Conservation (phyloP, 441 rosid genomes). For the Gossypium davidsonii region DNA sequence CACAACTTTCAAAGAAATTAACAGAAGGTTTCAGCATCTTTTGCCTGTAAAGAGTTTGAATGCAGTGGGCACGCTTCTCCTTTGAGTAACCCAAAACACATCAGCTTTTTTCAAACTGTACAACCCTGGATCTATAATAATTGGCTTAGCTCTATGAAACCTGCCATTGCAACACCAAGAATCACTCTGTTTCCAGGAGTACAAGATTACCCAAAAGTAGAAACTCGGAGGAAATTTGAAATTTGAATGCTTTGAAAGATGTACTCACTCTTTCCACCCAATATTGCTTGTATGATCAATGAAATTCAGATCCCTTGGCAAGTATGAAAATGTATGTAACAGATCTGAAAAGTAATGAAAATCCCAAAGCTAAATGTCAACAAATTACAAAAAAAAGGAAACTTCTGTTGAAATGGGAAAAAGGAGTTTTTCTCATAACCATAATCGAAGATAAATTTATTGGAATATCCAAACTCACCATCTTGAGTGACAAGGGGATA, state of each 20-base stretch:
- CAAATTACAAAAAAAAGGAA: background rate
- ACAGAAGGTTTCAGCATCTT: background rate
- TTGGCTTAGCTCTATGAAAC: conserved; percentile 84
- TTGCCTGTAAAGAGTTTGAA: conserved; percentile 86
- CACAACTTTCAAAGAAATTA: background rate
- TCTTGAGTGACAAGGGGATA: conserved; percentile 91
- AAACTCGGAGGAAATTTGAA: conserved; percentile 2
- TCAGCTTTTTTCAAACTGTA: conserved; percentile 83
- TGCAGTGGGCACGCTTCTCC: conserved; percentile 94
- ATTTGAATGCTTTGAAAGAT: background rate
- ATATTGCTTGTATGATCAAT: conserved; percentile 94
- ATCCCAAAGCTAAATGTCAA: background rate
- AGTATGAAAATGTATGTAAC: conserved; percentile 78
- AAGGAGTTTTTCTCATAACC: no score
- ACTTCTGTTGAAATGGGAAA: background rate
- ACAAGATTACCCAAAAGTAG: conserved; percentile 5
- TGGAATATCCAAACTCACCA: conserved; percentile 35
- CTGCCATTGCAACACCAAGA: conserved; percentile 25
- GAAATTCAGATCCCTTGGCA: conserved; percentile 91
- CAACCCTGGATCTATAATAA: conserved; percentile 92
- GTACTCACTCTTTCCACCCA: conserved; percentile 97
- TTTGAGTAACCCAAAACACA: conserved; percentile 88
- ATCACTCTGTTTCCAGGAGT: conserved; percentile 3
- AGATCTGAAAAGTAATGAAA: conserved; percentile 46
- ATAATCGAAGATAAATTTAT: background rate